phyloP scores from a whole-genome alignment of 2,329 filamentous ascomycete species.

The Magnaporthiopsis incrustans region DNA sequence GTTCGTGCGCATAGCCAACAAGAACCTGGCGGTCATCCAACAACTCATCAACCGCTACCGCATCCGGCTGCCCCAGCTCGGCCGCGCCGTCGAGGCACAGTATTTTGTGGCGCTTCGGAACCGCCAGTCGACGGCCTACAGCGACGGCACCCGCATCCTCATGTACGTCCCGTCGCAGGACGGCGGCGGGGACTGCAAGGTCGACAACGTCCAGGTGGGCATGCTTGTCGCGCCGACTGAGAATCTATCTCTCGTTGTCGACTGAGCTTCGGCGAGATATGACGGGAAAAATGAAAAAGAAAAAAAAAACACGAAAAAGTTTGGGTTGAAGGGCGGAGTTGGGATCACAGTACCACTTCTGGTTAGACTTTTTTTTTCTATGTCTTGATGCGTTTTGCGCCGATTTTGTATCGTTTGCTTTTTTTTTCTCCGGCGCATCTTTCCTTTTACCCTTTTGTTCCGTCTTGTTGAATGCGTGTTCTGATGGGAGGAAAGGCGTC shows the following conservation, averaged over 20 bases:
- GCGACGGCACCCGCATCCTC: conserved; percentile 1
- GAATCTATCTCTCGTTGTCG: neutral
- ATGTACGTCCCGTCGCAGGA: conserved; percentile 2
- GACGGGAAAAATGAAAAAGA: no score
- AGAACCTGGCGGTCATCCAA: conserved; percentile 3
- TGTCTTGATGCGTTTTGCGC: neutral
- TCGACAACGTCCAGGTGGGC: neutral
- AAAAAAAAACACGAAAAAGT: neutral
- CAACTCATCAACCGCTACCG: neutral
- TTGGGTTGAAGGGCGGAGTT: neutral
- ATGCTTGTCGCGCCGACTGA: neutral
- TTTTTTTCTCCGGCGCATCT: neutral
- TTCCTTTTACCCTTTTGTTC: neutral
- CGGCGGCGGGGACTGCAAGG: neutral
- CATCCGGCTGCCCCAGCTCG: neutral
- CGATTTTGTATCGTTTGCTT: neutral
- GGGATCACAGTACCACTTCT: neutral
- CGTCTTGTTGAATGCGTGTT: no score
- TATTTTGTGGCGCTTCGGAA: conserved; percentile 4
- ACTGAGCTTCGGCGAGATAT: neutral
- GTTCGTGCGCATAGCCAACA: conserved; percentile 6
- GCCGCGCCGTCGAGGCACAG: neutral
- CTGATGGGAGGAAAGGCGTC: neutral
- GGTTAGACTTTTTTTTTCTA: neutral
- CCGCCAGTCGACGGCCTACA: conserved; percentile 2